Percentiles rank a stretch among this genome's conserved stretches.
These are phyloP conservation scores for Entelexis paramagnoliae DNA, from an alignment of 1,139 yeast species.

Conservation along the genomic window DNA sequence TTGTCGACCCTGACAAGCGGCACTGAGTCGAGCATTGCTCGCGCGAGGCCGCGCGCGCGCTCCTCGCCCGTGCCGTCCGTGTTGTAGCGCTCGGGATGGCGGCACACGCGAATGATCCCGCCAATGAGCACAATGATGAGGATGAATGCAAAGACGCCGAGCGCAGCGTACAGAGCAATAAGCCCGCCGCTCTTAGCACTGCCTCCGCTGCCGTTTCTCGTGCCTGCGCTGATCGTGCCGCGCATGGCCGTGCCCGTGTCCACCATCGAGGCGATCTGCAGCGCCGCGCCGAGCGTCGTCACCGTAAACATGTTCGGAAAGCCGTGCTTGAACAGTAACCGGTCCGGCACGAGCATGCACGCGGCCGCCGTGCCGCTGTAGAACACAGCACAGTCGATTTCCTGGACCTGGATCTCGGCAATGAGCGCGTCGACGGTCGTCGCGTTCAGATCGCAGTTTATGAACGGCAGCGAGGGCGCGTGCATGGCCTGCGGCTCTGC, in stretches of 20 bases:
- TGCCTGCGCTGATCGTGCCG: background rate
- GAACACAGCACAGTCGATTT: conserved; percentile 11
- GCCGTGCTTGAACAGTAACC: background rate
- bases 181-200: background rate
- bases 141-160: background rate
- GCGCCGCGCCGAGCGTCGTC: background rate
- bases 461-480: background rate
- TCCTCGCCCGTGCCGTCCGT: background rate
- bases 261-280: background rate
- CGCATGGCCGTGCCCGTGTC: background rate
- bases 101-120: background rate
- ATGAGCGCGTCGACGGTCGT: background rate
- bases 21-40: conserved; percentile 1
- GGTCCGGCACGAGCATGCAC: conserved; percentile 2
- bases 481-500: too few species aligned
- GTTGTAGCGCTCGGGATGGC: background rate
- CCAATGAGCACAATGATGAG: background rate
- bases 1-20: background rate
- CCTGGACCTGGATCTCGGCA: background rate
- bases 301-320: conserved; percentile 13
- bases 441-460: conserved; percentile 10
- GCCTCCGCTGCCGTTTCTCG: background rate
- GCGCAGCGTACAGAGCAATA: background rate
- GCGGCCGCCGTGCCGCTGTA: conserved; percentile 4
- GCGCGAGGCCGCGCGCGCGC: background rate